These are phyloP conservation scores for Fagus sylvatica DNA, from an alignment of 306 rosid species.

Conservation along the genomic window DNA sequence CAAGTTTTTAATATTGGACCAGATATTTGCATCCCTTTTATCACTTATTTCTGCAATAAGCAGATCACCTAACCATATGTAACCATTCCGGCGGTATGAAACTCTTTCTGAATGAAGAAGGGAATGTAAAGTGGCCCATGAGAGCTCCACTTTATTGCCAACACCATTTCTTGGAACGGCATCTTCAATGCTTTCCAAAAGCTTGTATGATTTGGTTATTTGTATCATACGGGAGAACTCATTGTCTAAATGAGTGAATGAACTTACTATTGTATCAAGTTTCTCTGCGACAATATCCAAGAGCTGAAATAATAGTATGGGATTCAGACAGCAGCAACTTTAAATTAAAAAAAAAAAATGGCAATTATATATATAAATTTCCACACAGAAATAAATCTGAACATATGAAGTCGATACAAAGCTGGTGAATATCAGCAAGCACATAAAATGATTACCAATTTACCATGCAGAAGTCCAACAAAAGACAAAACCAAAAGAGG, in stretches of 20 bases:
- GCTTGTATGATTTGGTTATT: slow-evolving; percentile 73
- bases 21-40: slow-evolving; percentile 62
- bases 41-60: slow-evolving; percentile 88
- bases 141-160: slow-evolving; percentile 62
- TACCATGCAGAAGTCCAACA: neutral
- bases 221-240: slow-evolving; percentile 85
- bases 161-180: slow-evolving; percentile 58
- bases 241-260: slow-evolving; percentile 86
- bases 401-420: neutral
- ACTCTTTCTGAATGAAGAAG: slow-evolving; percentile 92
- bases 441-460: neutral
- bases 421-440: neutral
- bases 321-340: slow-evolving; percentile 19
- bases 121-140: slow-evolving; percentile 93
- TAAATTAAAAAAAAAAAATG: slow-evolving; percentile 2
- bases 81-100: slow-evolving; percentile 82
- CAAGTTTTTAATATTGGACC: slow-evolving; percentile 71
- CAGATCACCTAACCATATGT: slow-evolving; percentile 93
- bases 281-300: slow-evolving; percentile 77
- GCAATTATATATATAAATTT: neutral
- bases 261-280: slow-evolving; percentile 68
- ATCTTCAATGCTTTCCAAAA: slow-evolving; percentile 68
- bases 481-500: neutral
- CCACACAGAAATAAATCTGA: neutral
- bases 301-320: slow-evolving; percentile 60